Base-by-base conservation (phyloP, 805 yeast species). In the Tetrapisispora fleetii region DNA sequence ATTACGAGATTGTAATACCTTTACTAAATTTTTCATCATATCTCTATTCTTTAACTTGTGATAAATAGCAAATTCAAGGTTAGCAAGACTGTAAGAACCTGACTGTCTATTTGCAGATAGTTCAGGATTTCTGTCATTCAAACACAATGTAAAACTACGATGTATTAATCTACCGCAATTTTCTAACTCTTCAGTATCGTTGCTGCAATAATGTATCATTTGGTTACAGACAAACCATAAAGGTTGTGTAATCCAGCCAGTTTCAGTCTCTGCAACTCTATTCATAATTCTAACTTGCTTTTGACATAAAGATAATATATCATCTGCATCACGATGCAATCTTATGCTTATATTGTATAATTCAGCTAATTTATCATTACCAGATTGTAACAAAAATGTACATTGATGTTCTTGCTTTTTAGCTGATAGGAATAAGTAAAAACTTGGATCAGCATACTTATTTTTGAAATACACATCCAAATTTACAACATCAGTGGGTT, bases 61-160 rank as follows among this genome's bases (percentile, higher is more conserved):
- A 65, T 86, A 88, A 22, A 84, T 72, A 55, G 78, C 78, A 63
- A 87, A 79, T 50, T 88, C 75, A 47, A 80, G 75, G 37, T 82
- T 81, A 18, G 85, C 76, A 61, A 87, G 83, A 64, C 77, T 81
- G 64, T 82, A 85, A 18, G 84, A 80, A 45, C 82, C 85, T 53
- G 67, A 64, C 57, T 81, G 74, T 59, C 85, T 83, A 51, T 83
- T 77, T 14, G 57, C 56, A 0, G 43, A 45, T 19, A 63, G 43
- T 27, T 75, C 76, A n/a, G 78, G 75, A 51, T 79, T 80, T 50
- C 90, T 75, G 64, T 89, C 96, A 53, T 85, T 85, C 40, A 89
- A 69, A 52, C 95, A 85, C 4, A 84, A 60, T 50, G 83, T 85
- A 67, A 87, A 84, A 7, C 90, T 77, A 51, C 79, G 74, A 63